A percentile compares a stretch with the other conserved stretches of the same genome.
phyloP scores from a whole-genome alignment of 2,329 filamentous ascomycete genomes.

The Arthroderma sp. region DNA sequence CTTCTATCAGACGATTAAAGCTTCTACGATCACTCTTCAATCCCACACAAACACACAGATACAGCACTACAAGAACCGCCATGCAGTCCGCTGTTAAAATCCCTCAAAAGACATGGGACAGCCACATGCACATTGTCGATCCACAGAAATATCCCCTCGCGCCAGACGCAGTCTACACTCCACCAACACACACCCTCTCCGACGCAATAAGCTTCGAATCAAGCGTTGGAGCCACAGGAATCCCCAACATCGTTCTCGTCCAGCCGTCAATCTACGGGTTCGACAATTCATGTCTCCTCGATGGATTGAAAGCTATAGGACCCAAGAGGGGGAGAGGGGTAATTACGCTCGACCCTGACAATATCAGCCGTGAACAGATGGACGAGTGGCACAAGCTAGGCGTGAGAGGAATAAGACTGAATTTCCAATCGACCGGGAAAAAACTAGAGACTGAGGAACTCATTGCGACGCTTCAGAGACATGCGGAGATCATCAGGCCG shows the following conservation, averaged over 20 bases:
- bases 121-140: constrained; percentile 51
- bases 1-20: too few species aligned
- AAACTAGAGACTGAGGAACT: constrained; percentile 30
- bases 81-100: constrained; percentile 7
- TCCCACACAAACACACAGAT: too few species aligned
- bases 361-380: constrained; percentile 28
- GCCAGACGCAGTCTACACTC: constrained; percentile 38
- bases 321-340: constrained; percentile 40
- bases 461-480: constrained; percentile 28
- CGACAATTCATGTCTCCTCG: constrained; percentile 47
- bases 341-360: constrained; percentile 41
- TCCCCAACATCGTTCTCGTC: constrained; percentile 45
- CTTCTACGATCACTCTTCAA: too few species aligned
- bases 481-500: constrained; percentile 38
- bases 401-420: constrained; percentile 47
- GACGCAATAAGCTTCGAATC: constrained; percentile 41
- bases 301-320: constrained; percentile 39
- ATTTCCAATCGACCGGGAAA: constrained; percentile 42
- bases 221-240: constrained; percentile 27
- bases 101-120: constrained; percentile 40
- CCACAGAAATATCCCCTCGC: constrained; percentile 38
- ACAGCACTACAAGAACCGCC: too few species aligned
- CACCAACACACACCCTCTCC: constrained; percentile 36
- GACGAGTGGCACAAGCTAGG: constrained; percentile 43
- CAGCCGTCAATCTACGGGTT: constrained; percentile 50